phyloP scores from a whole-genome alignment of 305 asterid species.

The Ilex paraguariensis region DNA sequence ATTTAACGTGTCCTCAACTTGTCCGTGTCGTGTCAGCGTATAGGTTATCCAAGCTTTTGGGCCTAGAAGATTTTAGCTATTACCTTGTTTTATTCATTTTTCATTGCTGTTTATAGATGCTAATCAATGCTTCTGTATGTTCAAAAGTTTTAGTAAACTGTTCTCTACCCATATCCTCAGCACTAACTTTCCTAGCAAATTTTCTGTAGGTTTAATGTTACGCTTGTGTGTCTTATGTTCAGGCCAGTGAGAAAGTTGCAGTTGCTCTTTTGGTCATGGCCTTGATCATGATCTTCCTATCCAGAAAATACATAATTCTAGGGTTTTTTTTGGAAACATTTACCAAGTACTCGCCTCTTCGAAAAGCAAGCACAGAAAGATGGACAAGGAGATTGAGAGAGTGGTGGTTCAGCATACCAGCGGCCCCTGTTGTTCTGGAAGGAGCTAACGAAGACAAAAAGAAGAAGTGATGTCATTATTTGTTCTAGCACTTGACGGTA shows the following conservation, averaged over 20 bases:
- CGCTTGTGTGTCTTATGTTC: conserved; percentile 8
- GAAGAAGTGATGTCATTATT: conserved; percentile 30
- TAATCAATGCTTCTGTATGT: too few relatives aligned
- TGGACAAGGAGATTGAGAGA: conserved; percentile 78
- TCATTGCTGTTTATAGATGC: too few relatives aligned
- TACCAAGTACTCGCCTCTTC: conserved; percentile 65
- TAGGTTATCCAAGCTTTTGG: too few relatives aligned
- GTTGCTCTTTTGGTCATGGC: conserved; percentile 48
- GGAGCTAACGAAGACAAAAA: conserved; percentile 65
- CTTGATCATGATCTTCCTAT: conserved; percentile 50
- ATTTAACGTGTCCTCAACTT: too few relatives aligned
- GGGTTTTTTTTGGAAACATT: conserved; percentile 57
- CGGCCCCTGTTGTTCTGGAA: conserved; percentile 78
- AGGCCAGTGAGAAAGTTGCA: conserved; percentile 81
- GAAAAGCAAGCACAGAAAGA: conserved; percentile 73
- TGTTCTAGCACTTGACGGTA: neutral
- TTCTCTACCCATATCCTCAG: too few relatives aligned
- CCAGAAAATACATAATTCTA: conserved; percentile 41
- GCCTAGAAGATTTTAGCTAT: too few relatives aligned
- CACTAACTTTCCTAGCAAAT: too few relatives aligned
- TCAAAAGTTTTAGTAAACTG: too few relatives aligned
- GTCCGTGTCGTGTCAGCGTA: too few relatives aligned
- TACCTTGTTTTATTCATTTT: too few relatives aligned
- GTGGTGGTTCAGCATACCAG: conserved; percentile 98
- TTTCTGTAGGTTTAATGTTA: neutral